Conservation (phyloP, 345 rosid genomes). For the Brassica nigra region DNA sequence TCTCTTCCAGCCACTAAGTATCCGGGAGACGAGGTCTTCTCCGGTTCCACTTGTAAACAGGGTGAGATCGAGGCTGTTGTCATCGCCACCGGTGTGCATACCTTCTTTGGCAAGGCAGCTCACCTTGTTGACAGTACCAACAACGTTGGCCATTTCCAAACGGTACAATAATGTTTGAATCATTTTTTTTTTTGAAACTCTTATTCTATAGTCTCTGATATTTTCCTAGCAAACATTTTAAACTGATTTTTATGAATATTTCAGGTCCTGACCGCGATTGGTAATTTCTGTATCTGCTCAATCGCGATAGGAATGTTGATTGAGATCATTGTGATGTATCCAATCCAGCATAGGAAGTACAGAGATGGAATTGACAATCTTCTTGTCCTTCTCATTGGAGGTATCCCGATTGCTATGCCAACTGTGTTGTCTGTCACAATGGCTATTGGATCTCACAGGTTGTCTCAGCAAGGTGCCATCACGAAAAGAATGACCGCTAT, state of each 20-base stretch:
- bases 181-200: not conserved
- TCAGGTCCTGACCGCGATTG: slow-evolving; percentile 85
- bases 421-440: slow-evolving; percentile 94
- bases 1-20: slow-evolving; percentile 79
- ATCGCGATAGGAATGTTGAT: slow-evolving; percentile 76
- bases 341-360: slow-evolving; percentile 67
- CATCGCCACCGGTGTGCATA: slow-evolving; percentile 87
- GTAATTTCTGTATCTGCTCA: slow-evolving; percentile 97
- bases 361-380: slow-evolving; percentile 92
- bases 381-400: slow-evolving; percentile 95
- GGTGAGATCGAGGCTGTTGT: slow-evolving; percentile 95
- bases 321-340: slow-evolving; percentile 79
- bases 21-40: slow-evolving; percentile 72
- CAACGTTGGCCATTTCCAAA: slow-evolving; percentile 90
- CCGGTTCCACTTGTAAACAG: slow-evolving; percentile 94
- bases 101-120: slow-evolving; percentile 98
- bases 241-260: not conserved
- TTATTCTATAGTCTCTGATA: not conserved
- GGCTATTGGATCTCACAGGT: slow-evolving; percentile 96
- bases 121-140: slow-evolving; percentile 91
- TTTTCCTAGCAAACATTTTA: not conserved
- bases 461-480: slow-evolving; percentile 93
- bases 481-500: slow-evolving; percentile 98
- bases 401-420: slow-evolving; percentile 98
- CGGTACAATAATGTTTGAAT: slow-evolving; percentile 42